A percentile compares a stretch with the other conserved stretches of the same genome.
Evolutionary conservation across 2,329 filamentous ascomycete genomes (phyloP).

Genomic region (Helicocarpus griseus): DNA sequence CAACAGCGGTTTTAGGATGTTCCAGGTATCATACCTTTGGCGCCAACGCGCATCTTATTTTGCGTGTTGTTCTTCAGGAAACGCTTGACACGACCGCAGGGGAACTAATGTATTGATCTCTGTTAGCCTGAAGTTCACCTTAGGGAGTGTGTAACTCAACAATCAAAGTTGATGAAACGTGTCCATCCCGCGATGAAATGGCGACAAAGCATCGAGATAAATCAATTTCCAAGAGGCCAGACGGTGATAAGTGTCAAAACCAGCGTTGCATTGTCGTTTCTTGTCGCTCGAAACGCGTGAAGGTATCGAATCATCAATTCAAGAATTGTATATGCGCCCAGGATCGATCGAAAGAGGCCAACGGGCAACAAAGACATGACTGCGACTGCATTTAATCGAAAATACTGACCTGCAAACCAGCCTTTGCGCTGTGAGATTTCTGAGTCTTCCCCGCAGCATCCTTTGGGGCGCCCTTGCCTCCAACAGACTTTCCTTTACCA

Average conservation of each 20-base stretch:
- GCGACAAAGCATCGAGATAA: not conserved
- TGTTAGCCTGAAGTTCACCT: conserved; percentile 20
- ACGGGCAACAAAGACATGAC: not conserved
- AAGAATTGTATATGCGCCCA: not conserved
- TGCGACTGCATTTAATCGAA: conserved; percentile 10
- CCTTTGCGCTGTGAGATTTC: conserved; percentile 87
- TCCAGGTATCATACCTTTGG: conserved; percentile 51
- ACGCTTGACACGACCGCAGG: conserved; percentile 98
- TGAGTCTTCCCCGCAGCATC: conserved; percentile 76
- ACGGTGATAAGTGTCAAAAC: not conserved
- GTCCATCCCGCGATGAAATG: not conserved
- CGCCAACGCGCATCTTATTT: conserved; percentile 99
- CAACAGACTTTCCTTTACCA: conserved; percentile 87
- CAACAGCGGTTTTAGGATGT: not conserved
- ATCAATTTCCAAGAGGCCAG: not conserved
- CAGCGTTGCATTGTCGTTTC: not conserved
- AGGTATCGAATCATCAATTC: not conserved
- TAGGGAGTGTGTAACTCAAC: conserved; percentile 2
- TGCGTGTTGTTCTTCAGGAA: conserved; percentile 99
- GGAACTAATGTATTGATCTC: conserved; percentile 56
- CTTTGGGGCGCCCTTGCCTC: conserved; percentile 86
- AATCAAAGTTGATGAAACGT: not conserved
- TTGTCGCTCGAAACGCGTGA: conserved; percentile 5
- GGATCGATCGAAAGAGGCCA: not conserved
- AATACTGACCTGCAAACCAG: conserved; percentile 79